Evolutionary conservation across 2,329 filamentous ascomycete species (phyloP), one percentile per base, ranked within the genome.

Genomic region (Pyricularia pennisetigena): DNA sequence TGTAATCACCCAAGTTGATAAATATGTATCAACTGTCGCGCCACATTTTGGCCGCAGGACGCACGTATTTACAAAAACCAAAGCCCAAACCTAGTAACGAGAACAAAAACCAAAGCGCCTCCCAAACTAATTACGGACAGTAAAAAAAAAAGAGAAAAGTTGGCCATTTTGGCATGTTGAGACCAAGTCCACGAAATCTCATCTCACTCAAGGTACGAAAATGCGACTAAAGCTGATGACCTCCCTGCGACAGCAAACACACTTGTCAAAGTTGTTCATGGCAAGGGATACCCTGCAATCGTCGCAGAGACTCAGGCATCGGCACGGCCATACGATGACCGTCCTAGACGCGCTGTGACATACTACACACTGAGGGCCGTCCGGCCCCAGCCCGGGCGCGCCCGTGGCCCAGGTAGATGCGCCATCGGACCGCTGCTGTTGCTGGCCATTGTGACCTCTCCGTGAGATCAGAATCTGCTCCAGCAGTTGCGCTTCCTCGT

Each of bases 251-350:
- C 95, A 98, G 74, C 94, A 98, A 57, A 98, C 94, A 76, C 95
- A 99, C 75, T 92, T 96, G 71, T 94, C 92, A 76, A 97, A 98
- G 77, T 98, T 98, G 77, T 97, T 96, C 88, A 97, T 94, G 3
- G 95, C 95, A 70, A 98, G 83, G 62, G 92, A 94, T 49, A 98
- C 91, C 35, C 95, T 85, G 76, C 95, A 98, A 72, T 98, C 95
- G 77, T 99, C 95, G 76, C 95, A 98, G 14, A 98, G 84, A 72
- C 92, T 94, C 69, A 99, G 83, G 76, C 95, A 99, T 2, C 95
- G 91, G 76, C 95, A 99, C 0, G 95, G 95, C 95, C 95, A 98
- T 1, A 97, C 90, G 68, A 99, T 91, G 70, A 98, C 91, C 8
- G 92, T 96, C 23, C 95, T 85, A 3, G 93, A 88, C n/a, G 86